A percentile compares a stretch with the other conserved stretches of the same genome.
Evolutionary conservation across 192 early-diverging fungal genomes (phyloP).

Genomic region (Chytriomyces sp.): DNA sequence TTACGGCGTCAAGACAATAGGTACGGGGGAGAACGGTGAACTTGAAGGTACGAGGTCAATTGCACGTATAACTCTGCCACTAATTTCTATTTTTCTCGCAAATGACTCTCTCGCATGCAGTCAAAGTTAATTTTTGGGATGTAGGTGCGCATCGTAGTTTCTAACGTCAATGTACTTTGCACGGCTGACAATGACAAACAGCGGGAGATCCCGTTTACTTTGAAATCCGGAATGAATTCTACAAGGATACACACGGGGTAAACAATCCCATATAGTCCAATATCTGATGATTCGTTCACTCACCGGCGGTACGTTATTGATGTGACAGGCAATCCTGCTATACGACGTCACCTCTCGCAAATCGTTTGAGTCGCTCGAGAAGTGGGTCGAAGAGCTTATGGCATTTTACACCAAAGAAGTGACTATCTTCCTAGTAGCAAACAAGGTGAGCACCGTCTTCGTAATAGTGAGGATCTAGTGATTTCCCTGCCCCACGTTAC

Average conservation of each 20-base stretch:
- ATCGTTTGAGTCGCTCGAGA: constrained; percentile 41
- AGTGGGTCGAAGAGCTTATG: constrained; percentile 51
- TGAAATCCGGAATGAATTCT: constrained; percentile 65
- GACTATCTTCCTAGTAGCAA: constrained; percentile 49
- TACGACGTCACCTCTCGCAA: constrained; percentile 39
- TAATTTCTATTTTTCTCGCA: neutral
- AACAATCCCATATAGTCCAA: neutral
- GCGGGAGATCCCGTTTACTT: constrained; percentile 56
- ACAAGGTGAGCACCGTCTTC: constrained; percentile 34
- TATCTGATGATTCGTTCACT: neutral
- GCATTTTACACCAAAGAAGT: constrained; percentile 39
- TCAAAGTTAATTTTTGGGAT: constrained; percentile 70
- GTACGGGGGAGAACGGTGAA: constrained; percentile 40
- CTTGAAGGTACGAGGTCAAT: constrained; percentile 1
- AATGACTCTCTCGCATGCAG: constrained; percentile 25
- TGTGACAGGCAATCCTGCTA: constrained; percentile 42
- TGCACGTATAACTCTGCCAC: constrained; percentile 1
- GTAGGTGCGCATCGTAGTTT: constrained; percentile 14
- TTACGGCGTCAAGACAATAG: constrained; percentile 60
- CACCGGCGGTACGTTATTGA: neutral
- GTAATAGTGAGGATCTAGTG: no score
- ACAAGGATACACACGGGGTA: constrained; percentile 61
- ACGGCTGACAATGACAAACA: no score
- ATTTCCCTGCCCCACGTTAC: no score
- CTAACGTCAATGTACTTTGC: neutral